Base-by-base conservation (phyloP, 345 rosid species). In the Gynandropsis gynandra region DNA sequence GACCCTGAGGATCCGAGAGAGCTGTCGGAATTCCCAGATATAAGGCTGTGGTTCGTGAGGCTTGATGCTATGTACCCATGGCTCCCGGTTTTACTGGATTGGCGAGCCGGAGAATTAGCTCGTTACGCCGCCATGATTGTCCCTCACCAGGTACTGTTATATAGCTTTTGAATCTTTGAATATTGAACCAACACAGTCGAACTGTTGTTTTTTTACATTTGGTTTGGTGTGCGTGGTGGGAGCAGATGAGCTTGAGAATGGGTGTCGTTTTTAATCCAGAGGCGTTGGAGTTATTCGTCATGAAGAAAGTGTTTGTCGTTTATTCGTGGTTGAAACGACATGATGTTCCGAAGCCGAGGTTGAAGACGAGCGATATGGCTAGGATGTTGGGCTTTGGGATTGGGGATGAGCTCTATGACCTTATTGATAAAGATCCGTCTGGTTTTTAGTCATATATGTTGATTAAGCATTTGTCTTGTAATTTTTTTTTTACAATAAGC, bases 81-180 rank as follows among this genome's bases (percentile, higher is more conserved):
- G 96, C 65, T 90, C 16, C 98, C 92, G 21, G 80, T 83, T 8
- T 61, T 90, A 52, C 56, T 87, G 38, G 95, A 86, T 61, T 86
- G 92, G 95, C 70, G 95, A 69, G 95, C 87, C 0, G 98, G 98
- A 2, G 92, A 90, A 59, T 80, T 90, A 33, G 95, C 98, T 54
- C 83, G 96, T 9, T 90, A 68, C 4, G 68, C 67, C 0, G 68
- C 68, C 18, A 68, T 68, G 72, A 57, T 90, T 18, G 92, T 90
- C 47, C 97, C 90, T 31, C 97, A 86, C 66, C 90, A 89, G 83
- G 83, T 82, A 71, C 44, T 2, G 5, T 18, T 17, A 3, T 6
- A n/a, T n/a, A n/a, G n/a, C n/a, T n/a, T n/a, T n/a, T n/a, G n/a
- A n/a, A n/a, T n/a, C n/a, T n/a, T n/a, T n/a, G n/a, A n/a, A n/a